These are phyloP conservation scores for Xanthoconium separans DNA, from an alignment of 1,284 basidiomycete species.

Conservation along the genomic window DNA sequence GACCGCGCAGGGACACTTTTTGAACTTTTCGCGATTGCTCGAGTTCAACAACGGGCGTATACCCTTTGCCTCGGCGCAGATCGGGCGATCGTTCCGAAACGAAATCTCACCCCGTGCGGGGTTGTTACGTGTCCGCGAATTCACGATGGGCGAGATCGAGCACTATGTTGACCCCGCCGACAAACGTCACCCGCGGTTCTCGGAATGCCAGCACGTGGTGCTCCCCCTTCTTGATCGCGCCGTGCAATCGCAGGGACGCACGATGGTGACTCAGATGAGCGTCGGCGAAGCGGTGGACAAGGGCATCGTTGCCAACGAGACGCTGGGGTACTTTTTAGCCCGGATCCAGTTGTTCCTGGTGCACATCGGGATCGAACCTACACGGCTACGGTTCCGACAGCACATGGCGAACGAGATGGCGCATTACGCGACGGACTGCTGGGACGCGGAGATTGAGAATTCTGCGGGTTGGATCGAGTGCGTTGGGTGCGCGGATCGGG, in stretches of 20 bases:
- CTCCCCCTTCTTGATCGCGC: conserved; percentile 83
- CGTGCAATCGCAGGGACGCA: conserved; percentile 78
- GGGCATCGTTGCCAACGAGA: conserved; percentile 94
- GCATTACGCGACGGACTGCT: conserved; percentile 98
- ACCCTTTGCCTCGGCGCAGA: conserved; percentile 96
- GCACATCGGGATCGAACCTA: conserved; percentile 91
- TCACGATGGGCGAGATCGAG: conserved; percentile 99
- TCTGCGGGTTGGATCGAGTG: conserved; percentile 98
- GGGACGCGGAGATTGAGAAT: conserved; percentile 98
- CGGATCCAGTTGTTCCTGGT: conserved; percentile 90
- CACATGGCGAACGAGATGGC: conserved; percentile 99
- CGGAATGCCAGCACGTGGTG: conserved; percentile 74
- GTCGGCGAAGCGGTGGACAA: conserved; percentile 88
- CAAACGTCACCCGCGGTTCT: conserved; percentile 87
- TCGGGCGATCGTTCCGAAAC: conserved; percentile 96
- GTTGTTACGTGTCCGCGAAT: conserved; percentile 95
- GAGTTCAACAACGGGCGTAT: conserved; percentile 98
- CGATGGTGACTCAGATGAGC: conserved; percentile 64
- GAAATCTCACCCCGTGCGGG: conserved; percentile 98
- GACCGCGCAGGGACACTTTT: conserved; percentile 98
- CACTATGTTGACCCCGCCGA: conserved; percentile 96
- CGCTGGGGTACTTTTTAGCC: conserved; percentile 95
- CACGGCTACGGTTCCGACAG: conserved; percentile 88
- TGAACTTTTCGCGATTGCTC: conserved; percentile 96
- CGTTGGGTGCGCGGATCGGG: conserved; percentile 98